Evolutionary conservation across 2,329 filamentous ascomycete species (phyloP).

Genomic region (Penicillium sp.): DNA sequence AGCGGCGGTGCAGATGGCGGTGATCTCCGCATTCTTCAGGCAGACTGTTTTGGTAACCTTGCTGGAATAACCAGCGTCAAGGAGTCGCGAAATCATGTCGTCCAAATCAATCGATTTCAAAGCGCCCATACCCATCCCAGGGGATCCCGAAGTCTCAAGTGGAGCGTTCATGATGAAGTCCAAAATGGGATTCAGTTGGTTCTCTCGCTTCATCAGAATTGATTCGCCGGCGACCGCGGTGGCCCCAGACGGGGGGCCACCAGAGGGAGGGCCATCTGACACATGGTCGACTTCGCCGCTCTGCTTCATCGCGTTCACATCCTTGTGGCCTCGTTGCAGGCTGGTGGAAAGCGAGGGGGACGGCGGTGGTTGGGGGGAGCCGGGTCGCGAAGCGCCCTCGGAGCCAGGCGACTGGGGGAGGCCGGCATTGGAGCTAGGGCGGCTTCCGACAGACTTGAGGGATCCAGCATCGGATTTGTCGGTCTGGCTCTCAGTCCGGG

Average conservation of each 20-base stretch:
- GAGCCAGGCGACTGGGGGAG: conserved; percentile 39
- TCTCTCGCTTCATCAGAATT: conserved; percentile 80
- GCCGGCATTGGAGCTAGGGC: conserved; percentile 32
- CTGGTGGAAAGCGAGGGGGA: conserved; percentile 80
- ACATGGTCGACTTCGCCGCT: conserved; percentile 92
- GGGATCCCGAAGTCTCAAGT: conserved; percentile 48
- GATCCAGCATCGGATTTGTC: conserved; percentile 73
- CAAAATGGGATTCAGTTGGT: conserved; percentile 66
- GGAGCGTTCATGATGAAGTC: conserved; percentile 49
- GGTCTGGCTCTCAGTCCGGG: conserved; percentile 57
- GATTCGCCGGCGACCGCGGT: conserved; percentile 77
- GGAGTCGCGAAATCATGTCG: conserved; percentile 90
- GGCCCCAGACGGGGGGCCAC: conserved; percentile 55
- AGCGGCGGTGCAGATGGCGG: conserved; percentile 84
- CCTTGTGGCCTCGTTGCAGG: conserved; percentile 70
- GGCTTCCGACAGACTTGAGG: conserved; percentile 67
- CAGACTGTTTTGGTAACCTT: conserved; percentile 98
- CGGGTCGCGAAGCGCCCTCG: conserved; percentile 48
- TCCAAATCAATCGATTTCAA: conserved; percentile 92
- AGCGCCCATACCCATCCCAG: conserved; percentile 77
- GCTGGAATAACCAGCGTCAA: conserved; percentile 92
- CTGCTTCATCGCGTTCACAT: conserved; percentile 76
- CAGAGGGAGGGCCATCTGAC: conserved; percentile 81
- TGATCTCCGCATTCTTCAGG: conserved; percentile 95
- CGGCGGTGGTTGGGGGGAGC: conserved; percentile 66